Evolutionary conservation across 305 asterid genomes (phyloP), one percentile per base, ranked within the genome.

Genomic region (Caryopteris hybrid): DNA sequence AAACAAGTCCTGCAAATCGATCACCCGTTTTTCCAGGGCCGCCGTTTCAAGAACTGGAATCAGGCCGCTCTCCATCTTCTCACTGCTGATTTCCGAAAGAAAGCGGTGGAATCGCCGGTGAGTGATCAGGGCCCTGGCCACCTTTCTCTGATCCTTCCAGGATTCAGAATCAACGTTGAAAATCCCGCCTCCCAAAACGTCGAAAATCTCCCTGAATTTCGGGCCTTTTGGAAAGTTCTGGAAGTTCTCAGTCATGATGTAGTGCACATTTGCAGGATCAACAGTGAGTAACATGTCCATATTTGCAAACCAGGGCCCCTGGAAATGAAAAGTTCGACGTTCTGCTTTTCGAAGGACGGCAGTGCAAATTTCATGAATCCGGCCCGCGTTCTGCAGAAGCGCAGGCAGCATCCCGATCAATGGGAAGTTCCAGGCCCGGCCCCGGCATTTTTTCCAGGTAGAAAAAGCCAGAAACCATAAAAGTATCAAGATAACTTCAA

Each of bases 161-260:
- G 55, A 25, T 6, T 64, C 69, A 7, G 9, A 61, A 59, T 80
- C 83, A 9, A 76, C 63, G n/a, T 63, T 74, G 63, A 80, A 80
- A 63, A 80, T 80, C 39, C 80, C 85, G 4, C 72, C 76, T 4
- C 85, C 82, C 17, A 77, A 54, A 56, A 74, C 43, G 17, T 74
- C 78, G 21, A 80, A 80, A 10, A 80, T 71, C 8, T 68, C 64
- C 68, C 70, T 53, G 61, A 75, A 79, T 8, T 46, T 45, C n/a
- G 80, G 76, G 59, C 85, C 85, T 39, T 74, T 80, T 0, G 70
- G 80, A 14, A 65, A 77, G 34, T 80, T 80, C 46, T 22, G 48
- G 43, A 78, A 77, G 42, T 68, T 77, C 12, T 45, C 52, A 7
- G 72, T 78, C 64, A 74, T 52, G 12, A 78, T 43, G 22, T 78